These are phyloP conservation scores for Adansonia digitata DNA, from an alignment of 345 rosid genomes.

Conservation along the genomic window DNA sequence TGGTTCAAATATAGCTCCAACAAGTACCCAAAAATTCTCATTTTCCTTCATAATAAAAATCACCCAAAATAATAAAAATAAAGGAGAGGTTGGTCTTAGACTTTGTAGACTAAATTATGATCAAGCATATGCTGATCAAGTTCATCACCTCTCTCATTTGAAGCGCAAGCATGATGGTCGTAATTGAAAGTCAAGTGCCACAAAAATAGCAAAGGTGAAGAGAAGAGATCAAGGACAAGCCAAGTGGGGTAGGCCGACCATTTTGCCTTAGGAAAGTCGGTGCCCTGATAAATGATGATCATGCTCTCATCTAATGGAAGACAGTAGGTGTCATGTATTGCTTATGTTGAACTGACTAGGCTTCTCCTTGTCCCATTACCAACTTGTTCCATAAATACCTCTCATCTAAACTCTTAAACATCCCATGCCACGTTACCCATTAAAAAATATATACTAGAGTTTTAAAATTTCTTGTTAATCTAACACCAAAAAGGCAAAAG, in stretches of 20 bases:
- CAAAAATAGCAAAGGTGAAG: background rate
- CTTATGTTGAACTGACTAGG: slow-evolving; percentile 28
- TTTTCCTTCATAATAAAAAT: too few relatives aligned
- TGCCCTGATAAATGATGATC: slow-evolving; percentile 24
- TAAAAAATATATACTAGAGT: background rate
- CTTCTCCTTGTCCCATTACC: slow-evolving; percentile 24
- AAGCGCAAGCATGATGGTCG: background rate
- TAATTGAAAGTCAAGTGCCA: background rate
- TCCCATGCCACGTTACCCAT: background rate
- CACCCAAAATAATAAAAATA: background rate
- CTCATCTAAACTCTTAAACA: background rate
- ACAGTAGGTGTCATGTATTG: slow-evolving; percentile 5
- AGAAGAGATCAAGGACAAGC: slow-evolving; percentile 17
- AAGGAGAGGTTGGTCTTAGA: background rate
- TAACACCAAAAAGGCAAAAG: background rate
- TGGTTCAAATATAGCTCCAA: background rate
- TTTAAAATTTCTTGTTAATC: background rate
- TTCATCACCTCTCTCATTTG: background rate
- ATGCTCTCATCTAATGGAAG: slow-evolving; percentile 14
- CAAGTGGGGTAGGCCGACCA: slow-evolving; percentile 24
- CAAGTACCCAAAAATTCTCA: background rate
- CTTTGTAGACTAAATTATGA: background rate
- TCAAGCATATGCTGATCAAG: too few relatives aligned
- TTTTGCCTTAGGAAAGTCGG: slow-evolving; percentile 31
- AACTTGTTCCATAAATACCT: background rate